Percentiles rank a stretch among this genome's conserved stretches.
These are phyloP conservation scores for Sonneratia caseolaris DNA, from an alignment of 345 rosid species.

Conservation along the genomic window DNA sequence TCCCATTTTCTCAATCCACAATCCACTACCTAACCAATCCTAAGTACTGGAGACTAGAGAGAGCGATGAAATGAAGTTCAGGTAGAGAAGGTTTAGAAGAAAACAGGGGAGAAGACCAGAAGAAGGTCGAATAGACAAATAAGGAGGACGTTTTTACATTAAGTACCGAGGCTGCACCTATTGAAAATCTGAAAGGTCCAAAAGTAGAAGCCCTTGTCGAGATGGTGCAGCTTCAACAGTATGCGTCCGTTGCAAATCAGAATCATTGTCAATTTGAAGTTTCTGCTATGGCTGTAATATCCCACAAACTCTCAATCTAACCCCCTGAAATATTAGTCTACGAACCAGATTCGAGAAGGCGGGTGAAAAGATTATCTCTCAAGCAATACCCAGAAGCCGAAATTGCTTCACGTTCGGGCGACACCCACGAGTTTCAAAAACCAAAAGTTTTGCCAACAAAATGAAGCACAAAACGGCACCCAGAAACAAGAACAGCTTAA, in stretches of 20 bases:
- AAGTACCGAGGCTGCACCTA: slow-evolving; percentile 40
- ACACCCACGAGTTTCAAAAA: background rate
- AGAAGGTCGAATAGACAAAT: slow-evolving; percentile 1
- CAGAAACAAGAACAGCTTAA: slow-evolving; percentile 15
- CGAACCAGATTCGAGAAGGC: background rate
- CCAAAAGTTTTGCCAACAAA: background rate
- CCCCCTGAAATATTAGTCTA: background rate
- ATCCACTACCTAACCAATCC: background rate
- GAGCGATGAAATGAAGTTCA: too few species aligned
- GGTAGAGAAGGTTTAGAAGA: background rate
- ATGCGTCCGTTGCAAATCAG: slow-evolving; percentile 34
- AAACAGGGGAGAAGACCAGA: slow-evolving; percentile 7
- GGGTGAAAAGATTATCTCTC: background rate
- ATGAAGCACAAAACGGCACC: slow-evolving; percentile 7
- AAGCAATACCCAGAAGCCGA: background rate
- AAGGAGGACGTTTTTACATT: slow-evolving; percentile 6
- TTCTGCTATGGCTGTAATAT: slow-evolving; percentile 2
- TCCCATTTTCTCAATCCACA: slow-evolving; percentile 24
- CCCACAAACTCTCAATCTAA: slow-evolving; percentile 25
- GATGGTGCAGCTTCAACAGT: slow-evolving; percentile 41
- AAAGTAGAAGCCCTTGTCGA: slow-evolving; percentile 56
- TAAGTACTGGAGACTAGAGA: background rate
- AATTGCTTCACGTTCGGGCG: background rate
- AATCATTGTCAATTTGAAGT: slow-evolving; percentile 37
- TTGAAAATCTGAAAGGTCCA: slow-evolving; percentile 65